These are phyloP conservation scores for Apiospora arundinis DNA, from an alignment of 2,329 filamentous ascomycete genomes.

Conservation along the genomic window DNA sequence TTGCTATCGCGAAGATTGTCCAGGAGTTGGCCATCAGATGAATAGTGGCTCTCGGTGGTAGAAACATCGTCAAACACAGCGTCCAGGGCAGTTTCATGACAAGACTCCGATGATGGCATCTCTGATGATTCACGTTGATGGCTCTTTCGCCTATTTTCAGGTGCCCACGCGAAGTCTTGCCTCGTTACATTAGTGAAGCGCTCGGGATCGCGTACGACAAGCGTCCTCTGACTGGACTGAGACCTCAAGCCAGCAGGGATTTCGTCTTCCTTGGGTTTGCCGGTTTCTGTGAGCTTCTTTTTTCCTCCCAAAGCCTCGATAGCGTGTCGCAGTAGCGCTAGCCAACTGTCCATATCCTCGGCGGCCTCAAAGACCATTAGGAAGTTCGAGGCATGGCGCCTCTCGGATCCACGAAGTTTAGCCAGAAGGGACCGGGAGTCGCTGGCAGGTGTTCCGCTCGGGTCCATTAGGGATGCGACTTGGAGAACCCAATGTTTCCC, in stretches of 20 bases:
- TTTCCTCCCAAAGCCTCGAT: slow-evolving; percentile 75
- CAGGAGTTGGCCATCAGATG: slow-evolving; percentile 64
- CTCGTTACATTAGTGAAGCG: slow-evolving; percentile 50
- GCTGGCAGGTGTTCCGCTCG: slow-evolving; percentile 56
- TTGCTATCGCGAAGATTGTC: slow-evolving; percentile 59
- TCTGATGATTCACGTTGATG: slow-evolving; percentile 3
- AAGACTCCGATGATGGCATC: slow-evolving; percentile 26
- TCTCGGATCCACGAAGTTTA: slow-evolving; percentile 64
- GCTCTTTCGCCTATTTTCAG: slow-evolving; percentile 31
- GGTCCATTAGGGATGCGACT: slow-evolving; percentile 69
- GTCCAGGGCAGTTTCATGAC: slow-evolving; percentile 41
- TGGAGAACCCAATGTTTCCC: slow-evolving; percentile 83
- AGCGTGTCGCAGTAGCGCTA: slow-evolving; percentile 69
- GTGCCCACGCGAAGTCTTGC: slow-evolving; percentile 44
- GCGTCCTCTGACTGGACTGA: slow-evolving; percentile 52
- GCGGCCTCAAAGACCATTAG: slow-evolving; percentile 76
- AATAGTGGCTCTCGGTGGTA: slow-evolving; percentile 61
- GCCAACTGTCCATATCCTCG: slow-evolving; percentile 79
- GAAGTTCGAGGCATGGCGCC: slow-evolving; percentile 66
- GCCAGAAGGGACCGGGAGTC: slow-evolving; percentile 69
- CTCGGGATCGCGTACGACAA: slow-evolving; percentile 55
- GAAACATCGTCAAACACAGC: slow-evolving; percentile 61
- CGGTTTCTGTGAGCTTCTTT: slow-evolving; percentile 66
- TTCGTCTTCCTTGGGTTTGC: slow-evolving; percentile 54
- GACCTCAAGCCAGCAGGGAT: slow-evolving; percentile 41